These are phyloP conservation scores for Jackrogersella multiformis DNA, from an alignment of 495 filamentous ascomycete genomes.

Conservation along the genomic window DNA sequence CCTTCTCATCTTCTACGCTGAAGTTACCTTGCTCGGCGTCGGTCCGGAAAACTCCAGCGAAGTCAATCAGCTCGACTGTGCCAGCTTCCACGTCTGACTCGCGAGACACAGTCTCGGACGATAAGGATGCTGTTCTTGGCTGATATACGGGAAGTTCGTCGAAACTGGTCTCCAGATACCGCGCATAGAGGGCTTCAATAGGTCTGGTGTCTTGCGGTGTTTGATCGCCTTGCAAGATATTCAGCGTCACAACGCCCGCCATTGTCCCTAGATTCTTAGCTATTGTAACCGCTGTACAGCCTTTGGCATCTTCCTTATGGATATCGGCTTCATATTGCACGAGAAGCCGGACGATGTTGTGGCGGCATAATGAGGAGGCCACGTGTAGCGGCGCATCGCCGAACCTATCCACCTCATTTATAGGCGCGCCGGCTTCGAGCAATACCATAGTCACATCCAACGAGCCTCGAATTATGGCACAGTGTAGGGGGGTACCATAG, in stretches of 20 bases:
- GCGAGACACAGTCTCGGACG: not conserved
- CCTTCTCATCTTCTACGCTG: not conserved
- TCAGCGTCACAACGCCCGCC: not conserved
- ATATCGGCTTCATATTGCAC: slow-evolving; percentile 9
- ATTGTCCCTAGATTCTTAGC: not conserved
- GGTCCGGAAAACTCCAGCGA: not conserved
- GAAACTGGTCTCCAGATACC: not conserved
- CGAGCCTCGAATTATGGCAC: slow-evolving; percentile 15
- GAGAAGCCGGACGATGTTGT: slow-evolving; percentile 18
- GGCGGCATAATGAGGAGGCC: slow-evolving; percentile 16
- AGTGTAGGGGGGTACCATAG: slow-evolving; percentile 15
- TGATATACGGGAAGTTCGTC: not conserved
- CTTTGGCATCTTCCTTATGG: not conserved
- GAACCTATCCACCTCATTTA: slow-evolving; percentile 3
- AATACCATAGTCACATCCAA: slow-evolving; percentile 13
- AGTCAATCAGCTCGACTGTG: not conserved
- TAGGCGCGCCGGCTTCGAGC: slow-evolving; percentile 21
- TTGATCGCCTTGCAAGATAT: not conserved
- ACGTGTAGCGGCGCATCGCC: slow-evolving; percentile 8
- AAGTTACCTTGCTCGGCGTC: not conserved
- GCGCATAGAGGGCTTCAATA: not conserved
- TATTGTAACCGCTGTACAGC: not conserved
- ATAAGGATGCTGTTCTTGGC: not conserved
- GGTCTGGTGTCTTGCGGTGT: not conserved
- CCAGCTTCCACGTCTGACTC: not conserved